Base-by-base conservation (phyloP, 495 filamentous ascomycete species). In the Penicillium verhagenii region DNA sequence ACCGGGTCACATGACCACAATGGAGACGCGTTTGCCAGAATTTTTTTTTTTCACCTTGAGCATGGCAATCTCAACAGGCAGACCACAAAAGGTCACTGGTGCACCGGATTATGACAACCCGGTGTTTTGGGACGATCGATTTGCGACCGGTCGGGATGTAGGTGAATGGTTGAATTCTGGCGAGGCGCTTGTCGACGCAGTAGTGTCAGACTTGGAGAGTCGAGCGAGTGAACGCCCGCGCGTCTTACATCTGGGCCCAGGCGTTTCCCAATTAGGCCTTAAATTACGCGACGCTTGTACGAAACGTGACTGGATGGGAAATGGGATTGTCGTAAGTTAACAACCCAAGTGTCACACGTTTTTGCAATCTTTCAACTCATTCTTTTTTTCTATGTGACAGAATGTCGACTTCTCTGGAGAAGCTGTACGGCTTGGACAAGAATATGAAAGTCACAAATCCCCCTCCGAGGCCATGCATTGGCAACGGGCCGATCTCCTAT, bases 111-210 rank as follows among this genome's bases (percentile, higher is more conserved):
- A 77, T 29, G 72, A 77, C 47, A 57, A 69, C n/a, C 56, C 71
- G 1, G 44, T 48, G 6, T 77, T 66, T 50, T 77, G 74, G 74
- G 66, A 77, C 52, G 43, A 23, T 1, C 67, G 71, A 37, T 77
- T 77, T 35, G 68, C 70, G 18, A 72, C 61, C n/a, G 70, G 70
- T 14, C 61, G 55, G 14, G 74, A 77, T 66, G 67, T 73, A 8
- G 72, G 74, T 16, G 74, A 77, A 60, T 77, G 74, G 74, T 50
- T 77, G 45, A 77, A 77, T 37, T 42, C 71, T 5, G 74, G 74
- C 37, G 66, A 75, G 26, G 50, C 52, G 10, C 54, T 77, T 11
- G 50, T 77, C 10, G 69, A 71, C 6, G 56, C 59, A 1, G 66
- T 66, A 6, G 20, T 75, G 51, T 52, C 64, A 6, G 54, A 66